These are phyloP conservation scores for Penicillium digitatum DNA, from an alignment of 2,329 filamentous ascomycete genomes.

Conservation along the genomic window DNA sequence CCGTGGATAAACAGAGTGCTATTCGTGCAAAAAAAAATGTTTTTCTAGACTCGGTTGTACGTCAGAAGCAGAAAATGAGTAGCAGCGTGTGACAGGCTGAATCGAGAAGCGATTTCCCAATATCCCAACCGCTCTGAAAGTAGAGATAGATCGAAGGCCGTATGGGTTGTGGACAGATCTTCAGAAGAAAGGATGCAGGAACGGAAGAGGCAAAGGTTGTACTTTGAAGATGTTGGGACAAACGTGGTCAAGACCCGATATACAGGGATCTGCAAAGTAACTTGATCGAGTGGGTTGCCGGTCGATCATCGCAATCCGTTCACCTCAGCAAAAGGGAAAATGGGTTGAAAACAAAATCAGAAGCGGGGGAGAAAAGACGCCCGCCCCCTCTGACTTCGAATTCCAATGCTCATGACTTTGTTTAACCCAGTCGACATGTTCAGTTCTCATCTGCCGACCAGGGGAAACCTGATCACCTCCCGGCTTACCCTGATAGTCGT, in stretches of 20 bases:
- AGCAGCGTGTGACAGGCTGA: conserved; percentile 6
- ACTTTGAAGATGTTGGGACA: not conserved
- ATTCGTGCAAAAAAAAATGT: not conserved
- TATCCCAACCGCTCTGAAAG: not conserved
- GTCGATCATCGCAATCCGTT: conserved; percentile 9
- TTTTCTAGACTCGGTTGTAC: not conserved
- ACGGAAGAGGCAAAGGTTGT: not conserved
- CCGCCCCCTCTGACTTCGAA: not conserved
- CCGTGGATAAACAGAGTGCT: not conserved
- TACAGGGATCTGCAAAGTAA: conserved; percentile 13
- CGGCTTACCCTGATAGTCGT: not conserved
- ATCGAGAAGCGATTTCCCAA: conserved; percentile 7
- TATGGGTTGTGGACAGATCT: not conserved
- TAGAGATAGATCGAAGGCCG: too few species aligned
- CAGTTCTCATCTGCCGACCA: not conserved
- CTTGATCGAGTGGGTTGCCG: conserved; percentile 12
- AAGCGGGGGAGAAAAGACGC: not conserved
- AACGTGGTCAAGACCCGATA: not conserved
- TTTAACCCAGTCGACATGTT: not conserved
- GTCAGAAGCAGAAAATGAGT: not conserved
- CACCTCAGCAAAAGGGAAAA: not conserved
- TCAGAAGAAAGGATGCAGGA: not conserved
- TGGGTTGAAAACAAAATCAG: too few species aligned
- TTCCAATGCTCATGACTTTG: not conserved
- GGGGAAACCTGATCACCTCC: not conserved